Percentiles rank a stretch among this genome's conserved stretches.
Evolutionary conservation across 106 monocot species (phyloP).

Genomic region (Allium cepa): DNA sequence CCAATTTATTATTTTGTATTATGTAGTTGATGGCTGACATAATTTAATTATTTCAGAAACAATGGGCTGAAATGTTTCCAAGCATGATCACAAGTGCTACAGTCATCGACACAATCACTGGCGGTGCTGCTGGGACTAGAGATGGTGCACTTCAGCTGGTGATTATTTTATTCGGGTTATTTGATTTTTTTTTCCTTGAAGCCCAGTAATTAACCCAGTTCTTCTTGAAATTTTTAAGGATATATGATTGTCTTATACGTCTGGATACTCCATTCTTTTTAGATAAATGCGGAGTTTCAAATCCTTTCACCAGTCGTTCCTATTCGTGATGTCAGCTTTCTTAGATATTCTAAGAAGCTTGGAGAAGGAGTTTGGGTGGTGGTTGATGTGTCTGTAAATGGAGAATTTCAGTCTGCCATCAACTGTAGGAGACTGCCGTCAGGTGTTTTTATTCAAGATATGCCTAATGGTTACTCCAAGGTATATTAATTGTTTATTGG

Average conservation of each 20-base stretch:
- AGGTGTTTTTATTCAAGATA: slow-evolving; percentile 51
- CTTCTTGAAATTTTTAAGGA: neutral
- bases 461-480: slow-evolving; percentile 68
- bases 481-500: slow-evolving; percentile 14
- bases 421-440: slow-evolving; percentile 54
- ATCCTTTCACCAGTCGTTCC: neutral
- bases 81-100: slow-evolving; percentile 51
- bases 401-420: slow-evolving; percentile 16
- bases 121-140: slow-evolving; percentile 53
- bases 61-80: slow-evolving; percentile 89
- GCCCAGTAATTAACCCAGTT: neutral
- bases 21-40: neutral
- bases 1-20: neutral
- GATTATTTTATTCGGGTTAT: neutral
- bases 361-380: slow-evolving; percentile 39
- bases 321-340: slow-evolving; percentile 20
- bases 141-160: slow-evolving; percentile 86
- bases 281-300: slow-evolving; percentile 4
- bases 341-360: slow-evolving; percentile 55
- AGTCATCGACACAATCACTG: slow-evolving; percentile 56
- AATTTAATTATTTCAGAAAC: slow-evolving; percentile 25
- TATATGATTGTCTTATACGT: too few relatives aligned
- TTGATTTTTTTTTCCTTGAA: neutral
- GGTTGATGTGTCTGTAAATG: slow-evolving; percentile 42
- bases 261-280: slow-evolving; percentile 21